phyloP scores from a whole-genome alignment of 306 rosid genomes.

The Astragalus glycyphyllos region DNA sequence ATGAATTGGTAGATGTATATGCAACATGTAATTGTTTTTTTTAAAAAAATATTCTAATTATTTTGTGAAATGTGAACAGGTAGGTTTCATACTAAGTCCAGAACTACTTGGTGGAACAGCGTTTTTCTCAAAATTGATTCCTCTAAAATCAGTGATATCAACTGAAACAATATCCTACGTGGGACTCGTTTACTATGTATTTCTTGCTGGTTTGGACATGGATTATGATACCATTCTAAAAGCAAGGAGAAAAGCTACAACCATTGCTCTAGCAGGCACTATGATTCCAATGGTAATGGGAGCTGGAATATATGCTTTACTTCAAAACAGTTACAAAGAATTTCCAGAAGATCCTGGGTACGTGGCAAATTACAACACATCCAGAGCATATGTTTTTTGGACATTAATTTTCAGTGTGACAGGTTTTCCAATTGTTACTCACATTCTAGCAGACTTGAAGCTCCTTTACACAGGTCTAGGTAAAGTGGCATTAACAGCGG shows the following conservation, averaged over 20 bases:
- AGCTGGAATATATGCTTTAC: slow-evolving; percentile 4
- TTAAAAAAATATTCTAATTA: slow-evolving; percentile 12
- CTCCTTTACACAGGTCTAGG: slow-evolving; percentile 54
- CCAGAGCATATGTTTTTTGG: slow-evolving; percentile 41
- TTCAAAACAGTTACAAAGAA: not conserved
- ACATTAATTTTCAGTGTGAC: slow-evolving; percentile 45
- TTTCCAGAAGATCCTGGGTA: not conserved
- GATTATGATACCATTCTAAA: slow-evolving; percentile 40
- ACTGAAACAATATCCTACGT: slow-evolving; percentile 41
- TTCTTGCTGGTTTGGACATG: slow-evolving; percentile 56
- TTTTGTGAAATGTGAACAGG: slow-evolving; percentile 34
- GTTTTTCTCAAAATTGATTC: not conserved
- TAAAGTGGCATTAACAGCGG: slow-evolving; percentile 41
- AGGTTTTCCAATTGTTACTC: slow-evolving; percentile 50
- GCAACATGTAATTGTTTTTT: no score
- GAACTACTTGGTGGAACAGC: not conserved
- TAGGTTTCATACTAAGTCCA: slow-evolving; percentile 43
- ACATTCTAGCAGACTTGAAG: slow-evolving; percentile 51
- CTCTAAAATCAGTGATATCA: not conserved
- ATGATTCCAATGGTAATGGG: slow-evolving; percentile 49
- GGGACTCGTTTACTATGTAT: slow-evolving; percentile 45
- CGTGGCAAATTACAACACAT: not conserved
- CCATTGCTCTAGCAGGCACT: slow-evolving; percentile 42
- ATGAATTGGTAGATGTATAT: no score
- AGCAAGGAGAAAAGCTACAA: slow-evolving; percentile 42